phyloP scores from a whole-genome alignment of 1,284 basidiomycete genomes.

The Cryptococcus sp. region DNA sequence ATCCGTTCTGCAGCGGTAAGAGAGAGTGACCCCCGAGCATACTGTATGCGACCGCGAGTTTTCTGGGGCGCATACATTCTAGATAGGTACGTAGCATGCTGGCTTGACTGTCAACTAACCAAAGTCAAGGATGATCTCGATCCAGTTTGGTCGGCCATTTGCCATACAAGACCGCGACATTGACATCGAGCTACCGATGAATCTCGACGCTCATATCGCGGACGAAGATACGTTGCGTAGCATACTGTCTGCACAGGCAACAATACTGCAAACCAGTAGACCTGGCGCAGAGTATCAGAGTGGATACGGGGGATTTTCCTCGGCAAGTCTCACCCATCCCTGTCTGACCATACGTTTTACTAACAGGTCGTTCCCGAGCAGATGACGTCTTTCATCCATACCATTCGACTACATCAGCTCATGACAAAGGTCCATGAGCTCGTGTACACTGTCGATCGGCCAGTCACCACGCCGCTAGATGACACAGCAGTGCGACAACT shows the following conservation, averaged over 20 bases:
- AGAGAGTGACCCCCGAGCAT: slow-evolving; percentile 10
- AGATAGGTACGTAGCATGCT: slow-evolving; percentile 3
- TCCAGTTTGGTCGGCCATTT: slow-evolving; percentile 12
- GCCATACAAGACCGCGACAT: slow-evolving; percentile 13
- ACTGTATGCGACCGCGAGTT: slow-evolving; percentile 12
- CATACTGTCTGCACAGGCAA: slow-evolving; percentile 8
- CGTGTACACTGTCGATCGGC: slow-evolving; percentile 6
- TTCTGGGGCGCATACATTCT: slow-evolving; percentile 13
- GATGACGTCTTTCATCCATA: slow-evolving; percentile 14
- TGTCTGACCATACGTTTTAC: not conserved
- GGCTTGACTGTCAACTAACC: not conserved
- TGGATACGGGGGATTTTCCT: slow-evolving; percentile 12
- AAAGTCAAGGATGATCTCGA: slow-evolving; percentile 9
- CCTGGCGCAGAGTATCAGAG: slow-evolving; percentile 11
- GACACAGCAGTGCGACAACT: not conserved
- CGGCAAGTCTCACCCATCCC: not conserved
- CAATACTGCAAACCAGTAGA: slow-evolving; percentile 3
- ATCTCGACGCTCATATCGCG: slow-evolving; percentile 13
- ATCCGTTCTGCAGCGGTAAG: slow-evolving; percentile 6
- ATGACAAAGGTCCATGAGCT: slow-evolving; percentile 7
- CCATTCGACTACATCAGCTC: slow-evolving; percentile 7
- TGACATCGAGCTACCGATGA: slow-evolving; percentile 12
- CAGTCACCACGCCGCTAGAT: not conserved
- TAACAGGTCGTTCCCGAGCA: not conserved
- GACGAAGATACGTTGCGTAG: slow-evolving; percentile 4